Percentiles rank a stretch among this genome's conserved stretches.
These are phyloP conservation scores for Ophiostoma ips DNA, from an alignment of 2,329 filamentous ascomycete genomes.

Conservation along the genomic window DNA sequence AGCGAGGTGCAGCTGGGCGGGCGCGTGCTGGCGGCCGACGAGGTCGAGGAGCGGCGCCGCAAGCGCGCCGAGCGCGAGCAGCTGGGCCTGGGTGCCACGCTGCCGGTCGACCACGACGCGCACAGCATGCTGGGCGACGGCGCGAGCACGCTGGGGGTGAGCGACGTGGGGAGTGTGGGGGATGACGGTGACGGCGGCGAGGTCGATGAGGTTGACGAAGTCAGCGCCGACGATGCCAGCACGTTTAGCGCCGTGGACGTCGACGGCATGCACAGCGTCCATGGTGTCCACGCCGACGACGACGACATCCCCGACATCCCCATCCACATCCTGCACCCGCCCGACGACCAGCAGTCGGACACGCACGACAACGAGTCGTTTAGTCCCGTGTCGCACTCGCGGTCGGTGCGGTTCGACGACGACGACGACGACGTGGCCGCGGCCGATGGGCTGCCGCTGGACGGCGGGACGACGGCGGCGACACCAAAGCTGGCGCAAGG, in stretches of 20 bases:
- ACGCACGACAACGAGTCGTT: constrained; percentile 1
- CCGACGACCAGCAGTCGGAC: neutral
- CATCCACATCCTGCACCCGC: neutral
- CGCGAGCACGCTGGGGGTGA: neutral
- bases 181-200: neutral
- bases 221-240: constrained; percentile 2
- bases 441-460: neutral
- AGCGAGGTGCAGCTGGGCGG: constrained; percentile 74
- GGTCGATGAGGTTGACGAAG: neutral
- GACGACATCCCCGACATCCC: no score
- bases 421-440: neutral
- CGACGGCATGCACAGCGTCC: neutral
- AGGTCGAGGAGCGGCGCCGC: constrained; percentile 29
- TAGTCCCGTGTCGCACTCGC: neutral
- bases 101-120: neutral
- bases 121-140: neutral
- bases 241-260: constrained; percentile 6
- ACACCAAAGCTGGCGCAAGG: neutral
- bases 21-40: constrained; percentile 59
- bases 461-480: neutral
- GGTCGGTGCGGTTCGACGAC: neutral
- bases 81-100: neutral
- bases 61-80: neutral
- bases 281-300: neutral
- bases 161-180: neutral